Conservation (phyloP, 208 protist genomes). For the Angomonas deanei region DNA sequence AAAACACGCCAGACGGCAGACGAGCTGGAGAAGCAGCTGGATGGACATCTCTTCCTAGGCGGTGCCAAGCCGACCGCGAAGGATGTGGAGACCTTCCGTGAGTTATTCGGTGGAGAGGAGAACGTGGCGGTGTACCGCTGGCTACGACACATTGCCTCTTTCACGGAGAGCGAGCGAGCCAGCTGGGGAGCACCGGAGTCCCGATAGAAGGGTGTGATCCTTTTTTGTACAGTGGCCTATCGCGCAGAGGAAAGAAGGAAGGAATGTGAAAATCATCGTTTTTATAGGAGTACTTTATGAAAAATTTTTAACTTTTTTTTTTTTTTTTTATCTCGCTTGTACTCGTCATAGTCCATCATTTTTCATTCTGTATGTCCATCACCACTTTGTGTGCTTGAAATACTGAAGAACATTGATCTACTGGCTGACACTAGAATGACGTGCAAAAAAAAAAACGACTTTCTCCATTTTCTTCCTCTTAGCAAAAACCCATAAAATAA, state of each 20-base stretch:
- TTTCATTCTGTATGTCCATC: too few species aligned
- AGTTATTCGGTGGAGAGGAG: constrained; percentile 20
- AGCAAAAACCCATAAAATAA: too few species aligned
- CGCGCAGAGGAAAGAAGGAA: constrained; percentile 3
- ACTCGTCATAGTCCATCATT: too few species aligned
- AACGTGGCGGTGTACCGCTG: constrained; percentile 26
- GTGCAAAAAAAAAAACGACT: too few species aligned
- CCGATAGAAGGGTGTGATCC: constrained; percentile 7
- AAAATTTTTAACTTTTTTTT: too few species aligned
- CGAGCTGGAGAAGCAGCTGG: constrained; percentile 13
- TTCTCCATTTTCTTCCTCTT: too few species aligned
- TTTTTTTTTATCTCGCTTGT: too few species aligned
- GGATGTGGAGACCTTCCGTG: constrained; percentile 27
- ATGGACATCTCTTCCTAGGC: constrained; percentile 22
- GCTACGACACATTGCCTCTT: constrained; percentile 27
- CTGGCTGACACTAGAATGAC: too few species aligned
- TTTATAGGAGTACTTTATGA: neutral
- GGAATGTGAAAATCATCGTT: neutral
- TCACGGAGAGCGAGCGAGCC: constrained; percentile 20
- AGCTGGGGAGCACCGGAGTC: constrained; percentile 17
- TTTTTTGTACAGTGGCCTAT: too few species aligned
- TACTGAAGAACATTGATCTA: too few species aligned
- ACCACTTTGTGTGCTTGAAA: too few species aligned
- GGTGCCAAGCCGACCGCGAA: constrained; percentile 17
- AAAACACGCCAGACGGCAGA: constrained; percentile 6